Evolutionary conservation across 2,329 filamentous ascomycete genomes (phyloP), one percentile per base, ranked within the genome.

Genomic region (Mycogone perniciosa): DNA sequence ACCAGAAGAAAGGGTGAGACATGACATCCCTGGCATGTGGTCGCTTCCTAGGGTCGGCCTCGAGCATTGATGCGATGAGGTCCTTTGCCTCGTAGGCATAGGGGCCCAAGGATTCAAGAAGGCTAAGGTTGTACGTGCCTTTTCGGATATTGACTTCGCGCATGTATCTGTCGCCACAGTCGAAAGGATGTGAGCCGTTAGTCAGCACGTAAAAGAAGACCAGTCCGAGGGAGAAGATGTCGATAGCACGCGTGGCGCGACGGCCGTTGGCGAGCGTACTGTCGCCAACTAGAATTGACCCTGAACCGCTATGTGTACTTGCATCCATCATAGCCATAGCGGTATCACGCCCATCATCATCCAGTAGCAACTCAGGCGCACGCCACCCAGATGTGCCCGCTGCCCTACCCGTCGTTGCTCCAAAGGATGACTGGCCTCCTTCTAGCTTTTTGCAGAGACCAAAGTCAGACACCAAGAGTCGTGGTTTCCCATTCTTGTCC

Each of bases 191-290:
- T 1, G 80, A 82, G 11, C 93, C 93, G 55, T 90, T 88, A 1
- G 92, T 96, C 53, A 99, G 77, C n/a, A 97, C 91, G 66, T 96
- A 99, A 72, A 91, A 97, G 74, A 96, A 99, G n/a, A 99, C 90
- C 48, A 96, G 86, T 1, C 93, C 93, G 34, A 99, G 79, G 0
- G 91, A 96, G 72, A 99, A 99, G 29, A 99, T 96, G 64, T 99
- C 93, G 54, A 97, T 96, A 7, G 93, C 89, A 42, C 93, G 86
- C 42, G 95, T 99, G 6, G 95, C 92, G 46, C 93, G 87, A 53
- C 90, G 85, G 43, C 61, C 62, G 58, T 82, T 83, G 58, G 62
- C 37, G 11, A 51, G 76, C 71, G 74, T 79, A 13, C 81, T 79
- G 9, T 81, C 74, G 38, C 73, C 75, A 7, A 79, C 75, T 5